These are phyloP conservation scores for Inonotus hispidus DNA, from an alignment of 1,284 basidiomycete species.

Conservation along the genomic window DNA sequence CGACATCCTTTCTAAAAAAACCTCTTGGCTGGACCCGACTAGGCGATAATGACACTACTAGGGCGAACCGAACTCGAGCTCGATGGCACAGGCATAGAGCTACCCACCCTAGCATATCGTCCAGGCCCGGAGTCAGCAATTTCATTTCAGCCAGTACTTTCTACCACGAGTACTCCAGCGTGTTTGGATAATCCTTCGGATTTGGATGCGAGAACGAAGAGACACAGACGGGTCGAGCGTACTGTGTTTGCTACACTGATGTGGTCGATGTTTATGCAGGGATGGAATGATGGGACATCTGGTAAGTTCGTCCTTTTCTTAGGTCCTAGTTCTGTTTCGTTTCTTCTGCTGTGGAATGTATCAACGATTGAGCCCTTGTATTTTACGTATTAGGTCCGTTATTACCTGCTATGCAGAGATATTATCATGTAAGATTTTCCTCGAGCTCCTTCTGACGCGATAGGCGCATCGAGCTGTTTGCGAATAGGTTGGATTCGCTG, in stretches of 20 bases:
- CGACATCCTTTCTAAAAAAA: no score
- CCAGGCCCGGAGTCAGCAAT: no score
- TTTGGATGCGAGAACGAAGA: neutral
- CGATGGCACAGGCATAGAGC: neutral
- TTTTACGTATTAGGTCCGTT: neutral
- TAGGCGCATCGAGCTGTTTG: neutral
- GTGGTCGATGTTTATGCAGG: constrained; percentile 16
- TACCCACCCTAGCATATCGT: neutral
- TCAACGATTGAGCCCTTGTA: no score
- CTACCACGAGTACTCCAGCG: no score
- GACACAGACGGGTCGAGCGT: neutral
- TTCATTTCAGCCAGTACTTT: no score
- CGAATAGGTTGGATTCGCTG: constrained; percentile 34
- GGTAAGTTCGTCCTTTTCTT: neutral
- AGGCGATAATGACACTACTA: no score
- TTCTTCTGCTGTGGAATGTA: no score
- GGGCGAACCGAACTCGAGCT: neutral
- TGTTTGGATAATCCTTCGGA: no score
- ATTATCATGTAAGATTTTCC: constrained; percentile 37
- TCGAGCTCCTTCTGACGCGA: neutral
- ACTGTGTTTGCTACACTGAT: constrained; percentile 32
- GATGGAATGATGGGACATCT: constrained; percentile 15
- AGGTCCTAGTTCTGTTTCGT: no score
- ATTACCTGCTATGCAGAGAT: constrained; percentile 26
- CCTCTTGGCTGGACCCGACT: neutral